Percentiles rank a stretch among this genome's conserved stretches.
These are phyloP conservation scores for Apiospora arundinis DNA, from an alignment of 2,329 filamentous ascomycete genomes.

Conservation along the genomic window DNA sequence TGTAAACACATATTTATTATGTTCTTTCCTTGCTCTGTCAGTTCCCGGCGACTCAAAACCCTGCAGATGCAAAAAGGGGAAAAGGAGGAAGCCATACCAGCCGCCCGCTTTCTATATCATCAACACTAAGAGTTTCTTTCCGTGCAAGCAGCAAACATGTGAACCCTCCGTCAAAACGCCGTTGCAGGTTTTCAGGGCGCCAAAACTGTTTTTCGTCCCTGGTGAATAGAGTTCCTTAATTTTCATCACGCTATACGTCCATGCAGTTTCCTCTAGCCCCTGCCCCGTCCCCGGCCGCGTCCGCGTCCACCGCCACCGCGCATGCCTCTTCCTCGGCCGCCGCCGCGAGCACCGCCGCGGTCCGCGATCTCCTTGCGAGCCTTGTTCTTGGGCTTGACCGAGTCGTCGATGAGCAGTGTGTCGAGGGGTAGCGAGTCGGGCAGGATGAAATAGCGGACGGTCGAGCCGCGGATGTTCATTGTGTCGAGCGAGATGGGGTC, in stretches of 20 bases:
- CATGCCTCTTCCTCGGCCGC: slow-evolving; percentile 59
- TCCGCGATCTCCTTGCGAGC: slow-evolving; percentile 85
- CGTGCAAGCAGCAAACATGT: slow-evolving; percentile 11
- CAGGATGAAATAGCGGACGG: slow-evolving; percentile 95
- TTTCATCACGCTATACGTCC: too few species aligned
- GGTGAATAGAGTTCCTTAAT: slow-evolving; percentile 7
- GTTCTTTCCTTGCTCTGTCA: slow-evolving; percentile 30
- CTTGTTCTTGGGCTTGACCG: slow-evolving; percentile 99
- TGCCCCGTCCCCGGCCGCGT: slow-evolving; percentile 58
- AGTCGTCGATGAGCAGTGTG: slow-evolving; percentile 93
- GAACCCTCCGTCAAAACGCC: slow-evolving; percentile 9
- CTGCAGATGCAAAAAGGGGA: slow-evolving; percentile 22
- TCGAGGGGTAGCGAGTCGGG: slow-evolving; percentile 95
- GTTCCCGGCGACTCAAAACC: slow-evolving; percentile 22
- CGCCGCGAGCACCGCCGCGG: slow-evolving; percentile 62
- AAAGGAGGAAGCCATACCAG: slow-evolving; percentile 34
- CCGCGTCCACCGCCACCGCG: slow-evolving; percentile 59
- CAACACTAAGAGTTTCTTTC: slow-evolving; percentile 19
- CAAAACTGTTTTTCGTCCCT: neutral
- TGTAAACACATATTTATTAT: slow-evolving; percentile 4
- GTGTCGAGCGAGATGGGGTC: slow-evolving; percentile 89
- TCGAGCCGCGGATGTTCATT: slow-evolving; percentile 96
- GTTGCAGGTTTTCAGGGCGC: slow-evolving; percentile 7
- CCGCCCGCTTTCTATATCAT: slow-evolving; percentile 30
- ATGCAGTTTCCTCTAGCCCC: slow-evolving; percentile 15